A percentile compares a stretch with the other conserved stretches of the same genome.
These are phyloP conservation scores for Chrysosporium queenslandicum DNA, from an alignment of 2,329 filamentous ascomycete species.

Conservation along the genomic window DNA sequence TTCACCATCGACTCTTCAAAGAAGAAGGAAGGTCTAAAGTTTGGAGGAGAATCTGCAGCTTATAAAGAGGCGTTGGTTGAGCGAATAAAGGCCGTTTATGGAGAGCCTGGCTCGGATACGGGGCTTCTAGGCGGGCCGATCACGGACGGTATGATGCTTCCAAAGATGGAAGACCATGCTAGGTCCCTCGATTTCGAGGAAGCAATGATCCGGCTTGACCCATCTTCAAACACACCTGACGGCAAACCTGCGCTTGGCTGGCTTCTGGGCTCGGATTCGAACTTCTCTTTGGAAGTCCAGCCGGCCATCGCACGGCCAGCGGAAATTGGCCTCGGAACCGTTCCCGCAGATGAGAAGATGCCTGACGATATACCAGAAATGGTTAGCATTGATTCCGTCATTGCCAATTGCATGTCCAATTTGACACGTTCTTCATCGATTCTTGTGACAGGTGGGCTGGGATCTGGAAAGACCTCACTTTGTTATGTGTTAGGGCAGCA, in stretches of 20 bases:
- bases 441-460: constrained; percentile 76
- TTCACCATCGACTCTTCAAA: constrained; percentile 54
- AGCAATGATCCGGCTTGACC: constrained; percentile 70
- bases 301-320: constrained; percentile 57
- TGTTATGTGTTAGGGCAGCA: constrained; percentile 64
- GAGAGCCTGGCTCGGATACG: constrained; percentile 44
- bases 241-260: constrained; percentile 43
- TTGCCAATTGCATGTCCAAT: constrained; percentile 63
- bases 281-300: constrained; percentile 65
- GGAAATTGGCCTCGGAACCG: constrained; percentile 33
- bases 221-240: constrained; percentile 36
- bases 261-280: constrained; percentile 68
- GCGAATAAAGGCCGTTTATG: constrained; percentile 62
- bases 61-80: constrained; percentile 67
- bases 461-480: constrained; percentile 79
- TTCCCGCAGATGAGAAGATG: constrained; percentile 48
- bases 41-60: constrained; percentile 76
- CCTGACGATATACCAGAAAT: constrained; percentile 49
- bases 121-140: constrained; percentile 72
- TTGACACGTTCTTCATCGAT: constrained; percentile 81
- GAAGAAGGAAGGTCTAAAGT: constrained; percentile 59
- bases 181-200: constrained; percentile 62
- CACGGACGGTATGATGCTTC: constrained; percentile 77
- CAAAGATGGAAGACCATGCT: constrained; percentile 48
- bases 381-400: constrained; percentile 72